Base-by-base conservation (phyloP, 2,329 filamentous ascomycete genomes). In the Neopestalotiopsis sp. region DNA sequence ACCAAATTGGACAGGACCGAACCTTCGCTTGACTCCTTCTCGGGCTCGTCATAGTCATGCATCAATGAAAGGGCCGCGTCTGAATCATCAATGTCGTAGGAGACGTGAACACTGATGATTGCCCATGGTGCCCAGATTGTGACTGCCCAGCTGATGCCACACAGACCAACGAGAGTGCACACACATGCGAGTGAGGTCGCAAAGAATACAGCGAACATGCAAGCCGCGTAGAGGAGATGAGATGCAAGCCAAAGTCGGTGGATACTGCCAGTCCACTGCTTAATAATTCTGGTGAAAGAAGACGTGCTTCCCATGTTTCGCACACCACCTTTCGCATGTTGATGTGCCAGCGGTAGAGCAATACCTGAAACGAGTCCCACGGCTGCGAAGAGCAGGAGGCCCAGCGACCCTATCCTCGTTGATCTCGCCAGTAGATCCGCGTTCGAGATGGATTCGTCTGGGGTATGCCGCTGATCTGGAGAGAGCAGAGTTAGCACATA, bases 91-190 rank as follows among this genome's bases (percentile, higher is more conserved):
- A 13, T 4, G 14, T 63, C 60, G 9, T 63, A 13, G 2, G 12
- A 10, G 12, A 65, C 28, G 2, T 49, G 40, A 1, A 30, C 0
- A 34, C 42, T 52, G n/a, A 65, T 65, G 20, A 65, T 4, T 6
- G 63, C 13, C 10, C 13, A 56, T 7, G 63, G 63, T 13, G 63
- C 63, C 63, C 63, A 65, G n/a, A 65, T 65, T 4, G 38, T 49
- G 32, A 65, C n/a, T 28, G 40, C 63, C 63, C 63, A 65, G 63
- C 63, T 65, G 13, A 65, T n/a, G 63, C 63, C 63, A 12, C 63
- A 49, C 7, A 65, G 14, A 12, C 63, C 63, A 10, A 65, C 63
- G 28, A 65, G 38, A 28, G 56, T 32, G 45, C 28, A 56, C 4
- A 56, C 38, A 5, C 24, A 14, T 24, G 7, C 10, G 17, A 65